Base-by-base conservation (phyloP, 768 basidiomycete genomes). In the Podaxis sp. region DNA sequence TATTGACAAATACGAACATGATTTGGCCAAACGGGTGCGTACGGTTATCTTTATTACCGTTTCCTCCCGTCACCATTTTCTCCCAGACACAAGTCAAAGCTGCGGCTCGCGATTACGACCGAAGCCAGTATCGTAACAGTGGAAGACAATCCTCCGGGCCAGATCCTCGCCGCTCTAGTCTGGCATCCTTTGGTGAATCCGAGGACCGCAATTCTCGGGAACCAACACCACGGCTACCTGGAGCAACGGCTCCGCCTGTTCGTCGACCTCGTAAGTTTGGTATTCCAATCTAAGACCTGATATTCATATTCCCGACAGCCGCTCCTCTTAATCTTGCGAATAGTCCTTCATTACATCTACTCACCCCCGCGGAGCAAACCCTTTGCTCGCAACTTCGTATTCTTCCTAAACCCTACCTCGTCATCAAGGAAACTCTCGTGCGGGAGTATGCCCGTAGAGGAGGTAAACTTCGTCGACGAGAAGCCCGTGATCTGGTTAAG, bases 371-470 rank as follows among this genome's bases (percentile, higher is more conserved):
- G 28, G 96, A 99, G 74, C 93, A 95, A 71, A 77, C 82, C 0
- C 85, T 98, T 21, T 98, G 97, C 71, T 91, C 93, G 2, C 82
- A 85, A 58, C 81, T 98, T 32, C 89, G 95, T 5, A 94, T 99
- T 61, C 81, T 97, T 18, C 96, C 97, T 0, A 93, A 93, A 69
- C 94, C 97, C 0, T 99, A 97, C 71, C 86, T 99, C 55, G 86
- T 91, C 62, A 91, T 98, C 76, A 99, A 99, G 71, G 94, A 97
- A 73, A 93, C 90, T 4, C 84, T 97, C 44, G 88, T 99, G 32
- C 85, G 94, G 35, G 96, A 98, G 76, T 97, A 93, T 67, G 93
- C 92, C 1, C 82, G 93, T 27, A 80, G 94, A 57, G 90, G 91
- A 21, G 95, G 95, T 10, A 90, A 91, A 70, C 80, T 98, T 47